A percentile compares a stretch with the other conserved stretches of the same genome.
phyloP scores from a whole-genome alignment of 768 basidiomycete genomes.

The Leucosporidium scottii region DNA sequence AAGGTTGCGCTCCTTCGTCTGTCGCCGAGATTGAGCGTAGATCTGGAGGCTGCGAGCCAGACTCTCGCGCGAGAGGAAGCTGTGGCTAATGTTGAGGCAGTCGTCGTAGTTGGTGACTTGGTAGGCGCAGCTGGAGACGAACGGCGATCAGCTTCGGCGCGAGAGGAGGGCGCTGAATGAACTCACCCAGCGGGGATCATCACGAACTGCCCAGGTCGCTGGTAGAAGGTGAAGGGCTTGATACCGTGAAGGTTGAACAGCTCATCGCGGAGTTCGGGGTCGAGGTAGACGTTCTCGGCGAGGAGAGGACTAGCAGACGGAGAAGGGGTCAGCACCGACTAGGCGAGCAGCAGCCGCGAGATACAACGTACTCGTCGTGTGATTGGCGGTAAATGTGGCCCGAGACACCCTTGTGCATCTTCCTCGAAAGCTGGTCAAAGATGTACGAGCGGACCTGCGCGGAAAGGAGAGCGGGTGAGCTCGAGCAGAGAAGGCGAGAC shows the following conservation, averaged over 20 bases:
- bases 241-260: constrained; percentile 10
- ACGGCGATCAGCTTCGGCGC: neutral
- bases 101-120: constrained; percentile 26
- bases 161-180: neutral
- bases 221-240: constrained; percentile 19
- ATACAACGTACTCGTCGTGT: neutral
- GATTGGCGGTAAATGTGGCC: neutral
- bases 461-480: neutral
- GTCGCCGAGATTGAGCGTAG: neutral
- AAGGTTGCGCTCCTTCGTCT: constrained; percentile 16
- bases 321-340: too few relatives aligned
- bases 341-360: too few relatives aligned
- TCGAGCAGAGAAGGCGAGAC: too few relatives aligned
- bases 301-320: neutral
- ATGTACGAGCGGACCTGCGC: neutral
- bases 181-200: constrained; percentile 27
- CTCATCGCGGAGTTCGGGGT: constrained; percentile 10
- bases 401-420: neutral
- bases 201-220: constrained; percentile 27
- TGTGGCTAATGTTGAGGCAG: constrained; percentile 18
- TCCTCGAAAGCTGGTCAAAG: neutral
- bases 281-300: constrained; percentile 8
- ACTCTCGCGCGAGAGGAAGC: constrained; percentile 15
- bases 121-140: constrained; percentile 16
- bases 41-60: neutral